Evolutionary conservation across 257 asterid genomes (phyloP).

Genomic region (Eustoma russellianum): DNA sequence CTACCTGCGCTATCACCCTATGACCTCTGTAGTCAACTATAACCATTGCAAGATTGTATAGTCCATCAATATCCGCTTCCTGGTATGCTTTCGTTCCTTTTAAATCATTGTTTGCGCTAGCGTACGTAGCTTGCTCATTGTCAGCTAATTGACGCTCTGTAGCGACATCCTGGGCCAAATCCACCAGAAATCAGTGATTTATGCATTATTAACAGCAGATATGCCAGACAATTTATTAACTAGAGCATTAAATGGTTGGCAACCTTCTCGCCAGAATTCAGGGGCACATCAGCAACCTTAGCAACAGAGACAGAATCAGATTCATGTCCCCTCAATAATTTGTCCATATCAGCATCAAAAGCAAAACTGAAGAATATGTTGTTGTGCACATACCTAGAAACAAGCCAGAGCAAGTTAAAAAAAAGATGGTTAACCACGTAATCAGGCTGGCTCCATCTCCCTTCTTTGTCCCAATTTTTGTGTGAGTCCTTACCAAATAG

Average conservation of each 20-base stretch:
- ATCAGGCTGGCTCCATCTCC: too few relatives aligned
- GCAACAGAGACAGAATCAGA: constrained; percentile 37
- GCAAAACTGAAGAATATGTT: constrained; percentile 97
- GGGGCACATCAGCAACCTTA: constrained; percentile 25
- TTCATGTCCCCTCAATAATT: constrained; percentile 43
- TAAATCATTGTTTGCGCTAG: constrained; percentile 94
- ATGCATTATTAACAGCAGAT: constrained; percentile 24
- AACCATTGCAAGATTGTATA: constrained; percentile 94
- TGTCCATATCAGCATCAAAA: constrained; percentile 75
- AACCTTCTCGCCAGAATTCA: constrained; percentile 26
- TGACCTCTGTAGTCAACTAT: constrained; percentile 96
- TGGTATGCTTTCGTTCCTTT: constrained; percentile 96
- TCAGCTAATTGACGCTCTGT: constrained; percentile 72
- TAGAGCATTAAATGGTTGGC: constrained; percentile 27
- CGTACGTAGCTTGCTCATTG: constrained; percentile 97
- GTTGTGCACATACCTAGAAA: constrained; percentile 85
- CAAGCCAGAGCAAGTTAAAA: neutral
- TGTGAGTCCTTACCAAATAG: too few relatives aligned
- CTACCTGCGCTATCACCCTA: constrained; percentile 95
- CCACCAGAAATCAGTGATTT: constrained; percentile 26
- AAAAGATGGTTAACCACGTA: too few relatives aligned
- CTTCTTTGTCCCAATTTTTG: too few relatives aligned
- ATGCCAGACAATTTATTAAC: constrained; percentile 24
- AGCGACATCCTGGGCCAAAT: constrained; percentile 37
- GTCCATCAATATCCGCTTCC: constrained; percentile 90